Base-by-base conservation (phyloP, 176 grass and related monocot species). In the Avena insularis region DNA sequence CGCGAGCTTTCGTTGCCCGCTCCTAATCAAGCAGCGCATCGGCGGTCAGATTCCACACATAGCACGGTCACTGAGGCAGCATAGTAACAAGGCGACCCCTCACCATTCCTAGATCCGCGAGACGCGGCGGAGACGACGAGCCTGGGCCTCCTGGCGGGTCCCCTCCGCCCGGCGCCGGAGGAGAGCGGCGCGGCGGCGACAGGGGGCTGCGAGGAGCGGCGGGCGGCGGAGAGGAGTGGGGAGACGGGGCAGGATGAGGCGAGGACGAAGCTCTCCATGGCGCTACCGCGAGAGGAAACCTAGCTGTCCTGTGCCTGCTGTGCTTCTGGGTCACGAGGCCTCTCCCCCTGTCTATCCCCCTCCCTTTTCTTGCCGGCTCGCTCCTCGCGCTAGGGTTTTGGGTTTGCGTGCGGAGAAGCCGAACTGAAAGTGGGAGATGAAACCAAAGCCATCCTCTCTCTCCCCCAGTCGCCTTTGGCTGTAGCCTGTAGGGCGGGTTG, bases 261-360 rank as follows among this genome's bases (percentile, higher is more conserved):
- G 75, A 92, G 79, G 61, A 87, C 55, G 40, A 95, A 88, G 86
- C 87, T 92, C 93, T 95, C 93, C 93, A 95, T 95, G 70, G 8
- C 71, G 86, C 16, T 11, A 17, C n/a, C 25, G 73, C 48, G 59
- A 38, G 61, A 50, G 40, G 57, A 72, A 85, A 67, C 91, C 91
- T 92, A 87, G 55, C 76, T 76, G 17, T 12, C 16, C 66, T 40
- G 38, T 40, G 38, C 38, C 38, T 40, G 38, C 49, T 65, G 72
- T 8, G 60, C 60, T 21, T 48, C 38, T 20, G 23, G 31, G 76
- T 43, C 31, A 69, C 59, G 64, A 64, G 45, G 67, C 35, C 62
- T 25, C 68, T 13, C 8, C 16, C 78, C 4, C 16, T 19, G 57
- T 59, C 20, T 61, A 61, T 25, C 21, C 21, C 59, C 3, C 4